Percentiles rank a stretch among this genome's conserved stretches.
These are phyloP conservation scores for Kokia cookei DNA, from an alignment of 441 rosid genomes.

Conservation along the genomic window DNA sequence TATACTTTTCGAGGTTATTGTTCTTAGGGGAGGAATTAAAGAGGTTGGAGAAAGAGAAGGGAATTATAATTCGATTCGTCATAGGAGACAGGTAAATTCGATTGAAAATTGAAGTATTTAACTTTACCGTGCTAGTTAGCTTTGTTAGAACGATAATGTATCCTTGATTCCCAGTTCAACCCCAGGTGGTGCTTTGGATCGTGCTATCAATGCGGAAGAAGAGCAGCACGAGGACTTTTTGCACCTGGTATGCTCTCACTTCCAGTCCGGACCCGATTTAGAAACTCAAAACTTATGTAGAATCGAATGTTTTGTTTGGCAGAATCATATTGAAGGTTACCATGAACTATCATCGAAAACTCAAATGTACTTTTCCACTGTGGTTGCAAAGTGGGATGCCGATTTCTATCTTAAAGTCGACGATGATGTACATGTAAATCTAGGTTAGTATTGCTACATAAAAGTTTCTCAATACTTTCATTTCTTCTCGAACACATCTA, in stretches of 20 bases:
- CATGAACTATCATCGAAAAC: constrained; percentile 82
- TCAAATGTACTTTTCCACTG: constrained; percentile 72
- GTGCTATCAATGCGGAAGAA: constrained; percentile 78
- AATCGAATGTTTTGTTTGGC: constrained; percentile 18
- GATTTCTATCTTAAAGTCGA: constrained; percentile 92
- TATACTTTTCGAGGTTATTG: constrained; percentile 15
- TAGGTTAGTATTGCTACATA: constrained; percentile 53
- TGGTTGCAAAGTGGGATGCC: constrained; percentile 90
- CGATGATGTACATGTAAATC: constrained; percentile 87
- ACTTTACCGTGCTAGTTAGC: not conserved
- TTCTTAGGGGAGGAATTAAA: constrained; percentile 59
- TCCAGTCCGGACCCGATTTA: not conserved
- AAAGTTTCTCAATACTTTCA: not conserved
- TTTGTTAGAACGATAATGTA: constrained; percentile 4
- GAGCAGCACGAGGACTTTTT: constrained; percentile 76
- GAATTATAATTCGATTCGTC: constrained; percentile 77
- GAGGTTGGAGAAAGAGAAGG: constrained; percentile 78
- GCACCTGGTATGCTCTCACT: constrained; percentile 49
- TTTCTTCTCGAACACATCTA: not conserved
- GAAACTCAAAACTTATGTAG: not conserved
- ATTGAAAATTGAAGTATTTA: not conserved
- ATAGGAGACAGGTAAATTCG: constrained; percentile 81
- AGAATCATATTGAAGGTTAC: constrained; percentile 92
- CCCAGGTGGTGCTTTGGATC: constrained; percentile 82
- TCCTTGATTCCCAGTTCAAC: constrained; percentile 47